Base-by-base conservation (phyloP, 352 stramenopile species). In the Pilasporangium apinafurcum region DNA sequence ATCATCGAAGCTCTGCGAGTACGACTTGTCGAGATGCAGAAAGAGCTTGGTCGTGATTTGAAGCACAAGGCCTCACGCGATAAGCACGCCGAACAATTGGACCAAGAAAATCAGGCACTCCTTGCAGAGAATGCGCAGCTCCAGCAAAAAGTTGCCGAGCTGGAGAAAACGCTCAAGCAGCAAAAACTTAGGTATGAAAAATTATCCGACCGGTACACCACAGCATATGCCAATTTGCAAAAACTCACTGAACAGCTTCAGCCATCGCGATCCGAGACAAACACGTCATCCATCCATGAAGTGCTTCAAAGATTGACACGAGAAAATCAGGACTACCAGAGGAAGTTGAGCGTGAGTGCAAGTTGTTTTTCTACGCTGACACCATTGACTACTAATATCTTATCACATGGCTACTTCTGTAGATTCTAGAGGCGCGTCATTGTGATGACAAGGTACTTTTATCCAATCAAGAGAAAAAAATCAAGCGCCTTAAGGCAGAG, bases 261-360 rank as follows among this genome's bases (percentile, higher is more conserved):
- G 31, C 48, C 37, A 9, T 27, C 27, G 7, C 35, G 22, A 4
- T 36, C 54, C 13, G 54, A 55, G 24, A 44, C 44, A 26, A 21
- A 59, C 42, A 42, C 42, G 2, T 34, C 24, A 1, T 41, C 57
- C 2, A 33, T 69, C 17, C 73, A 90, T 8, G 59, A 52, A 5
- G 62, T 79, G 2, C 42, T 90, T 2, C 66, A 85, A 25, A 65
- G 62, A 1, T 62, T 90, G 10, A 57, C 68, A n/a, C 59, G 63
- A 12, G 74, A 90, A 42, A 90, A 87, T 35, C 74, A 87, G 22
- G 74, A 87, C 20, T 67, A 81, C 6, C 51, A 80, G 1, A 69
- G 74, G 17, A 85, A 86, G 39, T 51, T 87, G 5, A 57, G 59
- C 27, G 59, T 51, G 20, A 5, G 4, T 28, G 44, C 13, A 6